These are phyloP conservation scores for Dactylellina haptotyla DNA, from an alignment of 2,329 filamentous ascomycete species.

Conservation along the genomic window DNA sequence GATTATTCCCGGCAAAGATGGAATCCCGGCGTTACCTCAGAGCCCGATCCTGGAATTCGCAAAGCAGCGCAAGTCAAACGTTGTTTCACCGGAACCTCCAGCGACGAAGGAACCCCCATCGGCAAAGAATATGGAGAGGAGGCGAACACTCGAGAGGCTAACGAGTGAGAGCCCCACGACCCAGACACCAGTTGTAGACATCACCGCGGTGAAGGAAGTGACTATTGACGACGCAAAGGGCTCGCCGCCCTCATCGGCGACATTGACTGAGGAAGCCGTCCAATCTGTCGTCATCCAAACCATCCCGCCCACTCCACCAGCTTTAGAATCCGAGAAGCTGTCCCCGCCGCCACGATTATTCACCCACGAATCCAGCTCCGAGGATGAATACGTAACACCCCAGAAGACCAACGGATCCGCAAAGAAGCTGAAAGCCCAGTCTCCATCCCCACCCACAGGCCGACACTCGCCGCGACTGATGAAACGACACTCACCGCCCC, in stretches of 20 bases:
- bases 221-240: constrained; percentile 15
- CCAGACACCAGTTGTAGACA: neutral
- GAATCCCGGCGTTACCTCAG: constrained; percentile 41
- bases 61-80: constrained; percentile 11
- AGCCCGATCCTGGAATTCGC: constrained; percentile 43
- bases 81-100: constrained; percentile 22
- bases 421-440: neutral
- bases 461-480: constrained; percentile 21
- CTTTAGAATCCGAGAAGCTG: constrained; percentile 7
- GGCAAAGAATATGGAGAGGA: constrained; percentile 26
- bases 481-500: constrained; percentile 55
- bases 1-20: constrained; percentile 42
- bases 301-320: constrained; percentile 44
- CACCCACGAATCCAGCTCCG: constrained; percentile 19
- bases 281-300: constrained; percentile 43
- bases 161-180: constrained; percentile 4
- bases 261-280: constrained; percentile 42
- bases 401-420: constrained; percentile 20
- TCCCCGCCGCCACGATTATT: constrained; percentile 32
- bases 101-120: constrained; percentile 16
- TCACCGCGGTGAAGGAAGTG: neutral
- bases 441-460: constrained; percentile 31
- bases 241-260: constrained; percentile 48
- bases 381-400: constrained; percentile 10
- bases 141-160: constrained; percentile 34